Evolutionary conservation across 2,329 filamentous ascomycete species (phyloP).

Genomic region (Emmonsia crescens): DNA sequence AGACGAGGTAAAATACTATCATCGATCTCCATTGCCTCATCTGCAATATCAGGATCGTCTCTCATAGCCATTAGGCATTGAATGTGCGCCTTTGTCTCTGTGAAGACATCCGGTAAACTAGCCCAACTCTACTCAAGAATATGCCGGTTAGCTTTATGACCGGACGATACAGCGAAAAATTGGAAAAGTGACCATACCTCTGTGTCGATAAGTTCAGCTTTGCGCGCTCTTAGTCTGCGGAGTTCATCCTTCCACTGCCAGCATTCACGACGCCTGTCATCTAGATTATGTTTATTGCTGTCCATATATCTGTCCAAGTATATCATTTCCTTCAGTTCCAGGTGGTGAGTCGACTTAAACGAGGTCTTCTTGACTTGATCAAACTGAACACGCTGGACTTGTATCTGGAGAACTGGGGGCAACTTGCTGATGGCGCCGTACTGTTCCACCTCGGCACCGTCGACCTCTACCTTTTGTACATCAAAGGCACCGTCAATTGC

Average conservation of each 20-base stretch:
- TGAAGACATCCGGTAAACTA: conserved; percentile 24
- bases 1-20: conserved; percentile 32
- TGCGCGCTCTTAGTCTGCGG: conserved; percentile 41
- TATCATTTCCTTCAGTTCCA: conserved; percentile 68
- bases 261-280: conserved; percentile 52
- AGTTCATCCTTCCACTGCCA: conserved; percentile 62
- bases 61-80: conserved; percentile 32
- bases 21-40: conserved; percentile 36
- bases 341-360: conserved; percentile 64
- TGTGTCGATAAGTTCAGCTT: conserved; percentile 32
- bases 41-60: conserved; percentile 17
- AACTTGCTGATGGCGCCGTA: conserved; percentile 65
- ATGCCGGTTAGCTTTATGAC: neutral
- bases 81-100: conserved; percentile 33
- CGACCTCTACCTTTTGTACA: conserved; percentile 59
- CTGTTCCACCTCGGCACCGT: conserved; percentile 46
- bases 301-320: conserved; percentile 83
- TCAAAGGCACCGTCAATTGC: conserved; percentile 81
- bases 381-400: conserved; percentile 72
- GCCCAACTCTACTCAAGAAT: conserved; percentile 16
- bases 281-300: conserved; percentile 52
- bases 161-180: neutral
- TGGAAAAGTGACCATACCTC: conserved; percentile 14
- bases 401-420: conserved; percentile 78
- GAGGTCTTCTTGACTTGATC: conserved; percentile 49